Evolutionary conservation across 129 eudicot genomes (phyloP), one percentile per base, ranked within the genome.

Genomic region (Artemisia argyi): DNA sequence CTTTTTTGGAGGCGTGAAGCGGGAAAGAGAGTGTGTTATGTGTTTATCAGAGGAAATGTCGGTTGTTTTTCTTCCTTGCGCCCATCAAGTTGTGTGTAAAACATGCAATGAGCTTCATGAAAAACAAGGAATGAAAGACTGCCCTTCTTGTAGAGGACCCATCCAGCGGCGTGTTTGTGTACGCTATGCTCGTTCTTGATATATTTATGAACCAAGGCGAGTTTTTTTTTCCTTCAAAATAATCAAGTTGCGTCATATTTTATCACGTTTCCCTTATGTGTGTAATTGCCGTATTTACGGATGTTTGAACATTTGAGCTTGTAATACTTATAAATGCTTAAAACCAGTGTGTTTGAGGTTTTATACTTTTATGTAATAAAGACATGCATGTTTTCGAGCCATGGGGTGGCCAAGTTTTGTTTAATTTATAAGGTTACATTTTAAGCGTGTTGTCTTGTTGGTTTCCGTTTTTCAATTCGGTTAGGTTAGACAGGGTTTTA

Each of bases 11-110:
- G 91, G 98, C 10, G 99, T 94, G 53, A 94, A 94, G 73, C 82
- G 99, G 26, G 99, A 94, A 52, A 65, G 99, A 20, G 99, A 95
- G 76, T 95, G 99, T 59, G 99, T 90, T 50, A 95, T 95, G 99
- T 95, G 99, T 77, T 78, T 95, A 32, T 84, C 99, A 0, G 97
- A 95, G 75, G 99, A 95, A 84, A 95, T 88, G 94, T 90, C 96
- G 0, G 94, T 95, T 14, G 96, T 95, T 71, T 95, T 95, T 77
- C 91, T 95, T 32, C 99, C 99, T 1, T 95, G 99, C 62, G 97
- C 99, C 20, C 99, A 95, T 88, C 97, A 90, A 77, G 96, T 90
- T 62, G 99, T 95, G 42, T 95, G 99, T 66, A 78, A 71, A 8
- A 73, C 77, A 24, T 95, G 99, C 90, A 95, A 90, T 62, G 95